Percentiles rank a stretch among this genome's conserved stretches.
Evolutionary conservation across 1,139 yeast genomes (phyloP).

Genomic region (Tardiomyces blankii): DNA sequence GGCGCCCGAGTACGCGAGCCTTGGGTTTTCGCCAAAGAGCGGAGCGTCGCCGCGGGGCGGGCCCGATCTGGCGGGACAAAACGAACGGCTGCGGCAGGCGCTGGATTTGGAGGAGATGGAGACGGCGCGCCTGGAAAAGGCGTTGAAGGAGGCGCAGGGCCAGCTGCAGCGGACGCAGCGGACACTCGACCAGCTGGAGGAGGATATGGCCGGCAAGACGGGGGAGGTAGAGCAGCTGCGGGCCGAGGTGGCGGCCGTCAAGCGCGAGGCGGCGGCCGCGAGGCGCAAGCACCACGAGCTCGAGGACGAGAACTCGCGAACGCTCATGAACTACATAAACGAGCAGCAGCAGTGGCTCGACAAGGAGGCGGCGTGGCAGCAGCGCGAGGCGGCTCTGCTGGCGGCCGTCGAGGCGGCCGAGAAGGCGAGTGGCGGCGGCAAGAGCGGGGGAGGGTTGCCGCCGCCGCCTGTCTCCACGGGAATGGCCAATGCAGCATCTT

Average conservation of each 20-base stretch:
- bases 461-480: not conserved
- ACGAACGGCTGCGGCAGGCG: slow-evolving; percentile 13
- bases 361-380: slow-evolving; percentile 18
- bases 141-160: slow-evolving; percentile 1
- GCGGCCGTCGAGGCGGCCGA: slow-evolving; percentile 12
- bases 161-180: slow-evolving; percentile 20
- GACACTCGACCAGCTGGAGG: slow-evolving; percentile 19
- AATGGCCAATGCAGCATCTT: slow-evolving; percentile 3
- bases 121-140: slow-evolving; percentile 11
- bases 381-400: slow-evolving; percentile 11
- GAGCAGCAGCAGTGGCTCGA: slow-evolving; percentile 25
- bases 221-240: slow-evolving; percentile 15
- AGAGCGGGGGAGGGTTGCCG: not conserved
- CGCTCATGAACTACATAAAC: slow-evolving; percentile 22
- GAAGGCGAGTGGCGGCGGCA: slow-evolving; percentile 1
- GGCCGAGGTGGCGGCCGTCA: slow-evolving; percentile 15
- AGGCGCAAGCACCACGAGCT: slow-evolving; percentile 5
- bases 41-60: not conserved
- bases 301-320: slow-evolving; percentile 8
- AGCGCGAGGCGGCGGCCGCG: slow-evolving; percentile 14
- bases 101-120: slow-evolving; percentile 20
- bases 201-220: slow-evolving; percentile 11
- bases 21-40: too few species aligned
- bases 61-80: slow-evolving; percentile 2
- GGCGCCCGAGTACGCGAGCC: too few species aligned